Conservation (phyloP, 2,329 filamentous ascomycete genomes). For the Leptodontidium sp. region DNA sequence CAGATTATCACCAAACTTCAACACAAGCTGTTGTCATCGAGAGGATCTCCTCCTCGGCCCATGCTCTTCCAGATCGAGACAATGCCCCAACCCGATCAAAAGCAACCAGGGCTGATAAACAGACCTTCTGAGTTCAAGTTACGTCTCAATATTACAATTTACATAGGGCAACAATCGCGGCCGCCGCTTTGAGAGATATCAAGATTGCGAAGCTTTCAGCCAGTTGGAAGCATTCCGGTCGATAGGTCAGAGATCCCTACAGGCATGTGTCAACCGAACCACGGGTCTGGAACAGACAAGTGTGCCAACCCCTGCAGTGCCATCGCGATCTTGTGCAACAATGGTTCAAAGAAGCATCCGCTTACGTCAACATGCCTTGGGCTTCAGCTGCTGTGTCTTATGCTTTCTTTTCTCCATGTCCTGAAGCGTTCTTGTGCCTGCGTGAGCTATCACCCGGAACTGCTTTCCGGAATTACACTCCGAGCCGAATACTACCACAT, state of each 20-base stretch:
- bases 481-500: neutral
- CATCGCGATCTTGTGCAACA: conserved; percentile 2
- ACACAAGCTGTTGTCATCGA: neutral
- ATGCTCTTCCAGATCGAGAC: neutral
- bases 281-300: conserved; percentile 8
- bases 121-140: no score
- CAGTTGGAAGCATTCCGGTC: conserved; percentile 2
- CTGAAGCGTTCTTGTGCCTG: neutral
- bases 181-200: no score
- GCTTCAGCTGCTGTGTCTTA: neutral
- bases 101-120: neutral
- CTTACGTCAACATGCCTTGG: neutral
- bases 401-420: neutral
- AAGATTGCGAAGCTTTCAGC: neutral
- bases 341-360: no score
- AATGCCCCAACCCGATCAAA: neutral
- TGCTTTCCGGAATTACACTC: neutral
- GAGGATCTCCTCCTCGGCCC: neutral
- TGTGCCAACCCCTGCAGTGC: neutral
- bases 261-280: conserved; percentile 6
- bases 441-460: neutral
- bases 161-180: neutral
- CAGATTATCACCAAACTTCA: neutral
- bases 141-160: no score
- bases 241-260: neutral